Evolutionary conservation across 2,329 filamentous ascomycete species (phyloP).

Genomic region (Coniochaeta hoffmannii): DNA sequence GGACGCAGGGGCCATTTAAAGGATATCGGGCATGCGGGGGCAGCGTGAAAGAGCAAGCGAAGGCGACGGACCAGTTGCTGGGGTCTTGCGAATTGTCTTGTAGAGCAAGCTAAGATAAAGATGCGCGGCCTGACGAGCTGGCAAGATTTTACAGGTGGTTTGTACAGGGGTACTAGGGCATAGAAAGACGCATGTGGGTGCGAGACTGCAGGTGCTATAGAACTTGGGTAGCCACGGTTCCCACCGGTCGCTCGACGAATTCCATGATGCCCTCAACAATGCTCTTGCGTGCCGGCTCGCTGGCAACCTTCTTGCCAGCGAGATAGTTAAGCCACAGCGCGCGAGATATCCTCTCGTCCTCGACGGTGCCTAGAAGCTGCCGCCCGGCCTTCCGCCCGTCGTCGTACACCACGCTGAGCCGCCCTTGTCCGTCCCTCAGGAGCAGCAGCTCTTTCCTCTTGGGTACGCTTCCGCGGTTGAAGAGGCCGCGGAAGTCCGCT

Average conservation of each 20-base stretch:
- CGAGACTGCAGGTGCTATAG: too few species aligned
- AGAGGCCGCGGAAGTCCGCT: slow-evolving; percentile 71
- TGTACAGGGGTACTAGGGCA: too few species aligned
- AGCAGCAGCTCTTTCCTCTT: slow-evolving; percentile 75
- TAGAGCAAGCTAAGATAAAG: too few species aligned
- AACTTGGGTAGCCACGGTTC: slow-evolving; percentile 78
- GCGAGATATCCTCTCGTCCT: slow-evolving; percentile 72
- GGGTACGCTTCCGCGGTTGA: slow-evolving; percentile 71
- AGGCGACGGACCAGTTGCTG: background rate
- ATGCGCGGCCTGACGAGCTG: too few species aligned
- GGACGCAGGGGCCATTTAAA: slow-evolving; percentile 31
- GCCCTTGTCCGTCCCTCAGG: slow-evolving; percentile 57
- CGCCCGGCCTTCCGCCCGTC: slow-evolving; percentile 29
- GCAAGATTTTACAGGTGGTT: too few species aligned
- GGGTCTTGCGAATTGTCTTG: too few species aligned
- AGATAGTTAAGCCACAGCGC: slow-evolving; percentile 88
- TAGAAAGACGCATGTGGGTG: too few species aligned
- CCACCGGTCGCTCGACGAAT: slow-evolving; percentile 80
- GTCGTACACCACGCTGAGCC: slow-evolving; percentile 61
- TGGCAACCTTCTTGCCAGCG: slow-evolving; percentile 78
- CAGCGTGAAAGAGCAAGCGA: background rate
- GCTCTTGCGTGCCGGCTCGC: slow-evolving; percentile 69
- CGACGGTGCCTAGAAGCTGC: slow-evolving; percentile 60
- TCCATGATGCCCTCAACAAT: slow-evolving; percentile 84
- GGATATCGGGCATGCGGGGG: background rate